Conservation (phyloP, 257 asterid species). For the Solanum commersonii region DNA sequence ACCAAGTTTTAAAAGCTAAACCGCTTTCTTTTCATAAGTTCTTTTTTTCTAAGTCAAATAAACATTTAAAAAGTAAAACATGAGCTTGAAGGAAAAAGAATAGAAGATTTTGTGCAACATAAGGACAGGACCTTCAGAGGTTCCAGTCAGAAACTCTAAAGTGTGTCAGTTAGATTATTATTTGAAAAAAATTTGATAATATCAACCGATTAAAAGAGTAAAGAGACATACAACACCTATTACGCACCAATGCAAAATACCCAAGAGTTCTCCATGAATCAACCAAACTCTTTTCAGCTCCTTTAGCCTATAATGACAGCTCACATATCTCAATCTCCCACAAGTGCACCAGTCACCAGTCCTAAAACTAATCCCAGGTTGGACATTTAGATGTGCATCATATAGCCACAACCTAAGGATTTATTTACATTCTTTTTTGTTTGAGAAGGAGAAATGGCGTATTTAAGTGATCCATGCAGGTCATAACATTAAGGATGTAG, state of each 20-base stretch:
- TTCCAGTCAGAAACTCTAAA: background rate
- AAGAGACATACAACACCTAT: background rate
- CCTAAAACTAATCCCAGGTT: background rate
- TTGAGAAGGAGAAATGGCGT: background rate
- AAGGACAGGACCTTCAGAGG: background rate
- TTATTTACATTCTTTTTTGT: background rate
- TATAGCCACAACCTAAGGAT: background rate
- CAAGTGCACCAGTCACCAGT: background rate
- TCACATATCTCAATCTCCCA: background rate
- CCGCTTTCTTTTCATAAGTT: background rate
- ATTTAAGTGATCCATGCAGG: background rate
- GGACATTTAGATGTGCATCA: background rate
- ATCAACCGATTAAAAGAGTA: background rate
- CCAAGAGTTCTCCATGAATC: background rate
- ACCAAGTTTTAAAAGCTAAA: background rate
- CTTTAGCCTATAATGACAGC: background rate
- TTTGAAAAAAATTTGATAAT: background rate
- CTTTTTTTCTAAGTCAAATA: background rate
- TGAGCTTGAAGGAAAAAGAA: background rate
- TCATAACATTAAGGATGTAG: background rate
- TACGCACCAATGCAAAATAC: background rate
- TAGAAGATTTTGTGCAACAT: background rate
- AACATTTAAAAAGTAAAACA: background rate
- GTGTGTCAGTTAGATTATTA: background rate
- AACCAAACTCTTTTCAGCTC: background rate